A percentile compares a stretch with the other conserved stretches of the same genome.
phyloP scores from a whole-genome alignment of 805 yeast species.

The Ogataea chonburiensis region DNA sequence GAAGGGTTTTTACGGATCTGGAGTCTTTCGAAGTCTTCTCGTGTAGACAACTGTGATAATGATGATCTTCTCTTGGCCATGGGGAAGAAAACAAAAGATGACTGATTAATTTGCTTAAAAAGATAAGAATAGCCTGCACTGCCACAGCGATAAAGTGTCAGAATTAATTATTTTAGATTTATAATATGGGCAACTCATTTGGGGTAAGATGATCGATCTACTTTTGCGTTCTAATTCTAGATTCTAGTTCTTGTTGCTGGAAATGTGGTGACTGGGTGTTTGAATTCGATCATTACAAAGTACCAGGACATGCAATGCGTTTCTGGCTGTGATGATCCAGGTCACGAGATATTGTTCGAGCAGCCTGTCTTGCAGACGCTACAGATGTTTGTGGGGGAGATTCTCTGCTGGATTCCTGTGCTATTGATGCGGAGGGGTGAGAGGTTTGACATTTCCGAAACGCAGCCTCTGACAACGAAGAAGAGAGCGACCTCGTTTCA shows the following conservation, averaged over 20 bases:
- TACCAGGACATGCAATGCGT: slow-evolving; percentile 77
- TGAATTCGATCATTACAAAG: slow-evolving; percentile 73
- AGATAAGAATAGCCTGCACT: slow-evolving; percentile 6
- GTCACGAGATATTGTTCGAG: slow-evolving; percentile 53
- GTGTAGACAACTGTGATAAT: slow-evolving; percentile 20
- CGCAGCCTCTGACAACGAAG: slow-evolving; percentile 9
- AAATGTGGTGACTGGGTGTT: slow-evolving; percentile 65
- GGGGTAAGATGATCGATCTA: slow-evolving; percentile 1
- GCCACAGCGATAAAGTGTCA: slow-evolving; percentile 2
- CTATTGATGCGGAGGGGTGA: slow-evolving; percentile 6
- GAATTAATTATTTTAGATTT: slow-evolving; percentile 1
- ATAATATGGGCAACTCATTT: slow-evolving; percentile 3
- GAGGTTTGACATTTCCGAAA: not conserved
- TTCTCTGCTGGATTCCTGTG: slow-evolving; percentile 39
- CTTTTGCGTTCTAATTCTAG: slow-evolving; percentile 15
- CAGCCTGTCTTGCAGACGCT: slow-evolving; percentile 79
- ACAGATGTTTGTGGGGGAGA: slow-evolving; percentile 80
- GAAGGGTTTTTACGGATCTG: not conserved
- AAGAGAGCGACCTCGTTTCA: slow-evolving; percentile 18
- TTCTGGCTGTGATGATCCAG: slow-evolving; percentile 47
- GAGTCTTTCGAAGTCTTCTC: slow-evolving; percentile 14
- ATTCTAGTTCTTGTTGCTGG: slow-evolving; percentile 42
- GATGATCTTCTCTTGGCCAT: slow-evolving; percentile 24
- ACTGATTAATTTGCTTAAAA: slow-evolving; percentile 4
- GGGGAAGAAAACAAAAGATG: not conserved